Evolutionary conservation across 306 rosid species (phyloP), one percentile per base, ranked within the genome.

Genomic region (Oemleria cerasiformis): DNA sequence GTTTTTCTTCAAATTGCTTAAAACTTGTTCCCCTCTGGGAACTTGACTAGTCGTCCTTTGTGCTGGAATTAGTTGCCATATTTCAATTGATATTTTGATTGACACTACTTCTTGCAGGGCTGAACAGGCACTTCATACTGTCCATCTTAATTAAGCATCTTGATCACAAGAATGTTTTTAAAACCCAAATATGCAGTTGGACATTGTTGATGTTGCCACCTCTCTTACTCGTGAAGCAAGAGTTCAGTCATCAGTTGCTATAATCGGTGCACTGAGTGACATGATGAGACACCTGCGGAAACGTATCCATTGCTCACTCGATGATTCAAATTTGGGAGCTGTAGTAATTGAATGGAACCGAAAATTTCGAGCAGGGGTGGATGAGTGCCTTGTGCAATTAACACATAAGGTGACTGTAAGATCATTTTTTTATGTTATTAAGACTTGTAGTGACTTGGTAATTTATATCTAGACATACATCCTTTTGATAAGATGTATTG

Each of bases 181-280:
- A 50, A 48, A 68, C 60, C 79, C 74, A 60, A 68, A 60, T 2
- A 68, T 75, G 69, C 74, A 75, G 69, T 49, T 75, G 47, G 79
- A 68, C 56, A 60, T 75, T 68, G 79, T 75, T 40, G 74, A 61
- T 20, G 74, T 75, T 58, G 74, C 62, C 63, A 75, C 79, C 43
- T 50, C n/a, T 10, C 74, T 75, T 60, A 45, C 79, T 50, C 45
- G 40, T 49, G 63, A 75, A 59, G 70, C 79, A 60, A 68, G 68
- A 47, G 21, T 75, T 61, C 74, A 75, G n/a, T 19, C 79, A 9
- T 68, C 79, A 17, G 74, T 75, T n/a, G 69, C 91, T 75, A 84
- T 88, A 68, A 84, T 84, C 50, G 91, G 88, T 74, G 91, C 87
- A 51, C 63, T 88, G 54, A 75, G 74, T 63, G 66, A 55, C 72